Evolutionary conservation across 768 basidiomycete species (phyloP).

Genomic region (Russula earlei): DNA sequence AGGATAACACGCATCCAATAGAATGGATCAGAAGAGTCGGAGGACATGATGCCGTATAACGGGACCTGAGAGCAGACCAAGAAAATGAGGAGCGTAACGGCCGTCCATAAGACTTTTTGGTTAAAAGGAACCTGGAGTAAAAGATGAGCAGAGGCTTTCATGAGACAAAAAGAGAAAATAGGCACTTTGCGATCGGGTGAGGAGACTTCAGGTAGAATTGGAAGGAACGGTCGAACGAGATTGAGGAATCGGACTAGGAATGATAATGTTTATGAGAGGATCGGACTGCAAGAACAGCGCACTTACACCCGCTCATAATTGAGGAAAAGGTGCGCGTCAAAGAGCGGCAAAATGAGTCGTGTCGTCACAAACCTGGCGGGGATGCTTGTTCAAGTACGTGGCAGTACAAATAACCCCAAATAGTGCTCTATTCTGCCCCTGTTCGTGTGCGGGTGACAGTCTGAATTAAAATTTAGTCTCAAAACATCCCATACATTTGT

Average conservation of each 20-base stretch:
- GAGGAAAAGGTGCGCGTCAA: conserved; percentile 19
- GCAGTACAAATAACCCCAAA: conserved; percentile 19
- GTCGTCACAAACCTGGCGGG: neutral
- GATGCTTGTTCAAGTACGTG: conserved; percentile 1
- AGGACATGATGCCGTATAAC: conserved; percentile 98
- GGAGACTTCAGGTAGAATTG: conserved; percentile 93
- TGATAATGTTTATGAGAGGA: neutral
- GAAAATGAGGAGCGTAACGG: conserved; percentile 98
- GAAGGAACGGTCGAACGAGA: conserved; percentile 96
- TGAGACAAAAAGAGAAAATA: conserved; percentile 6
- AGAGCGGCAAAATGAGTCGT: conserved; percentile 16
- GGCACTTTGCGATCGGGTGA: conserved; percentile 93
- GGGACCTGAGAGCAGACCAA: conserved; percentile 99
- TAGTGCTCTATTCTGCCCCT: neutral
- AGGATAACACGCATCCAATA: conserved; percentile 99
- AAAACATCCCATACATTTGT: too few relatives aligned
- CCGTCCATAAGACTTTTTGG: conserved; percentile 98
- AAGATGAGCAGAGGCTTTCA: conserved; percentile 1
- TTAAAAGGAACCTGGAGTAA: conserved; percentile 81
- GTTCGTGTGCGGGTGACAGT: too few relatives aligned
- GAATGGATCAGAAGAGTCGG: conserved; percentile 96
- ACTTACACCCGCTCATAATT: conserved; percentile 78
- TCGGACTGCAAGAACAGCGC: neutral
- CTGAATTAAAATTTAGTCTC: too few relatives aligned
- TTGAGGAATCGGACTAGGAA: conserved; percentile 86